Percentiles rank a stretch among this genome's conserved stretches.
phyloP scores from a whole-genome alignment of 2,329 filamentous ascomycete species.

The Sclerotiophoma versabilis region DNA sequence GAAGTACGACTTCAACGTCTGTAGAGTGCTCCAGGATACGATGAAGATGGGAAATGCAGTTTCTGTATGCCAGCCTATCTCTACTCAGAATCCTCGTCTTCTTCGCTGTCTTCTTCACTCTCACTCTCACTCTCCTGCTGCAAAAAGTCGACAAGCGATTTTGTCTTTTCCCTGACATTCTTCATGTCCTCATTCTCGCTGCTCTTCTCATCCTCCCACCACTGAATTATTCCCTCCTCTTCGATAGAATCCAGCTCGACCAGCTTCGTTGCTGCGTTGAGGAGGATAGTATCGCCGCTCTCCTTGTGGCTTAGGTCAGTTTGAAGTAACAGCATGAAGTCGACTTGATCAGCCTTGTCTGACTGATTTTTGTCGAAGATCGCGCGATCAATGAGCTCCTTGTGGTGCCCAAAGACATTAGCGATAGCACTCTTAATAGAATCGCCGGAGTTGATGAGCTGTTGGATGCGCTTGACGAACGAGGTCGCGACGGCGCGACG shows the following conservation, averaged over 20 bases:
- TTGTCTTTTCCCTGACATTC: slow-evolving; percentile 74
- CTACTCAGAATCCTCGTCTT: slow-evolving; percentile 43
- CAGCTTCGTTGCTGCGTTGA: slow-evolving; percentile 81
- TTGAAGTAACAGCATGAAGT: slow-evolving; percentile 84
- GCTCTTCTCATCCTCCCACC: slow-evolving; percentile 83
- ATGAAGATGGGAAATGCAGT: neutral
- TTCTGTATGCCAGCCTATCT: neutral
- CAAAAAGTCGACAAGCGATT: slow-evolving; percentile 80
- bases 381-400: slow-evolving; percentile 65
- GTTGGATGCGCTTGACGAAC: slow-evolving; percentile 80
- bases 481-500: slow-evolving; percentile 84
- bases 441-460: slow-evolving; percentile 64
- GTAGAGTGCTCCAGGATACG: neutral
- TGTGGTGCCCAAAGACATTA: slow-evolving; percentile 58
- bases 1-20: neutral
- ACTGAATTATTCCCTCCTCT: slow-evolving; percentile 84
- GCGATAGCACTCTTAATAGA: slow-evolving; percentile 51
- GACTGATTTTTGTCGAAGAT: slow-evolving; percentile 64
- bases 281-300: slow-evolving; percentile 72
- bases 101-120: slow-evolving; percentile 67
- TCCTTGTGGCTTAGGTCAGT: slow-evolving; percentile 73
- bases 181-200: slow-evolving; percentile 72
- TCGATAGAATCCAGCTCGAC: slow-evolving; percentile 86
- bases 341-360: slow-evolving; percentile 74
- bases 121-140: slow-evolving; percentile 73